These are phyloP conservation scores for Zygnema circumcarinatum DNA, from an alignment of 139 green algal species.

Conservation along the genomic window DNA sequence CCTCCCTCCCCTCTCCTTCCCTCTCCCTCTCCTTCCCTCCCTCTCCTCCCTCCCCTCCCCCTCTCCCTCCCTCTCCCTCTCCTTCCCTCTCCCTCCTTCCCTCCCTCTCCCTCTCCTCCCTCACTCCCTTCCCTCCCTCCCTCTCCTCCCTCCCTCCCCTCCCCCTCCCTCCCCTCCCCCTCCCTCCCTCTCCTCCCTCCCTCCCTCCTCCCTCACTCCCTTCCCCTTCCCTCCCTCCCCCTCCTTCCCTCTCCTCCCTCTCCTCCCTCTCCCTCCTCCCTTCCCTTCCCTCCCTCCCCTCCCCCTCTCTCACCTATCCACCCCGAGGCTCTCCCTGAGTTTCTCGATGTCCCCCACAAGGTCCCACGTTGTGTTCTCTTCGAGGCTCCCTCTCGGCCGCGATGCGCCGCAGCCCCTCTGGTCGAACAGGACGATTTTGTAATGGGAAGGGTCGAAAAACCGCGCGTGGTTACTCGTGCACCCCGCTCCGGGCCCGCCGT, in stretches of 20 bases:
- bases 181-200: not conserved
- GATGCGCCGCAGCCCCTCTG: constrained; percentile 74
- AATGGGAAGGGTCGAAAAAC: constrained; percentile 75
- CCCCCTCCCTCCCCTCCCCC: not conserved
- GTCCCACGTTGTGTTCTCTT: constrained; percentile 68
- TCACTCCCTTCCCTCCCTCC: not conserved
- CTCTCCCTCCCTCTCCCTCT: not conserved
- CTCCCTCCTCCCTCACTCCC: not conserved
- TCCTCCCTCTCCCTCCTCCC: not conserved
- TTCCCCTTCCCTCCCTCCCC: not conserved
- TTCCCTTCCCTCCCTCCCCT: not conserved
- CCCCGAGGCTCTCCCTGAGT: constrained; percentile 63
- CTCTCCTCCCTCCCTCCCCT: not conserved
- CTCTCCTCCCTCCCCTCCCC: no score
- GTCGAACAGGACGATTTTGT: constrained; percentile 74
- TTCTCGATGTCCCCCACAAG: constrained; percentile 72
- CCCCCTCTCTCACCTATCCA: constrained; percentile 55
- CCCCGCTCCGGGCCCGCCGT: constrained; percentile 76
- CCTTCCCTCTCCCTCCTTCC: not conserved
- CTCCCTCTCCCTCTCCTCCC: not conserved
- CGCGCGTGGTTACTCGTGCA: constrained; percentile 70
- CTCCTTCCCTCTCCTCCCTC: not conserved
- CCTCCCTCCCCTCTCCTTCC: no score
- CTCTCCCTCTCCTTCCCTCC: no score
- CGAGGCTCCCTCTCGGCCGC: constrained; percentile 65